Conservation (phyloP, 805 yeast genomes). For the Myxozyma neotropica region DNA sequence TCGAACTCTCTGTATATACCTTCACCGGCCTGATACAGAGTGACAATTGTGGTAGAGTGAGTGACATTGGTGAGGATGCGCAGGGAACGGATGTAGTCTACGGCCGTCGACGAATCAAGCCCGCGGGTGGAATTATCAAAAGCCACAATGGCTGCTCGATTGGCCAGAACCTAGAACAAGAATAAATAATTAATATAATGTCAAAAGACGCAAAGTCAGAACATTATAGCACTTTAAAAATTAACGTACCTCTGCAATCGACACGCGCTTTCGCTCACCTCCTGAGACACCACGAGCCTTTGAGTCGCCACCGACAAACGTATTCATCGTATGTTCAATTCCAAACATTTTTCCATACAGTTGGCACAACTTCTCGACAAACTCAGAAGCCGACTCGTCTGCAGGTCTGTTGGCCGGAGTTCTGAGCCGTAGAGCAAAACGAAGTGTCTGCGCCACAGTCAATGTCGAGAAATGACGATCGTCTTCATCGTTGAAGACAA, state of each 20-base stretch:
- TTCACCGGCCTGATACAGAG: slow-evolving; percentile 71
- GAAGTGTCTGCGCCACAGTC: slow-evolving; percentile 66
- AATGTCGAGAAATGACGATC: slow-evolving; percentile 70
- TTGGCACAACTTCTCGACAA: slow-evolving; percentile 58
- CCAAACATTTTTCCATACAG: slow-evolving; percentile 59
- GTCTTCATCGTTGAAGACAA: slow-evolving; percentile 67
- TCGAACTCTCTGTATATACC: slow-evolving; percentile 64
- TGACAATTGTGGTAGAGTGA: slow-evolving; percentile 61
- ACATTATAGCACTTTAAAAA: background rate
- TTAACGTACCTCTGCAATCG: slow-evolving; percentile 59
- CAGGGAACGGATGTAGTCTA: slow-evolving; percentile 63
- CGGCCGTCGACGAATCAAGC: slow-evolving; percentile 69
- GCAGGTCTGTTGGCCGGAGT: slow-evolving; percentile 64
- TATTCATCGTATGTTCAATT: slow-evolving; percentile 55
- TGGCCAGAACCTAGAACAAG: slow-evolving; percentile 18
- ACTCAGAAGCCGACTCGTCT: slow-evolving; percentile 52
- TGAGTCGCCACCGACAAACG: slow-evolving; percentile 64
- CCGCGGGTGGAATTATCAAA: slow-evolving; percentile 76
- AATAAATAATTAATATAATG: background rate
- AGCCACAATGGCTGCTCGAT: slow-evolving; percentile 56
- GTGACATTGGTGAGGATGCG: slow-evolving; percentile 61
- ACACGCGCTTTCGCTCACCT: slow-evolving; percentile 72
- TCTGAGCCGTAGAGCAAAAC: slow-evolving; percentile 64
- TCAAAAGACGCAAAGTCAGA: no score
- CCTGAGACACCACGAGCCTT: slow-evolving; percentile 71